Percentiles rank a stretch among this genome's conserved stretches.
These are phyloP conservation scores for Dryadomyces sulphureus DNA, from an alignment of 2,329 filamentous ascomycete genomes.

Conservation along the genomic window DNA sequence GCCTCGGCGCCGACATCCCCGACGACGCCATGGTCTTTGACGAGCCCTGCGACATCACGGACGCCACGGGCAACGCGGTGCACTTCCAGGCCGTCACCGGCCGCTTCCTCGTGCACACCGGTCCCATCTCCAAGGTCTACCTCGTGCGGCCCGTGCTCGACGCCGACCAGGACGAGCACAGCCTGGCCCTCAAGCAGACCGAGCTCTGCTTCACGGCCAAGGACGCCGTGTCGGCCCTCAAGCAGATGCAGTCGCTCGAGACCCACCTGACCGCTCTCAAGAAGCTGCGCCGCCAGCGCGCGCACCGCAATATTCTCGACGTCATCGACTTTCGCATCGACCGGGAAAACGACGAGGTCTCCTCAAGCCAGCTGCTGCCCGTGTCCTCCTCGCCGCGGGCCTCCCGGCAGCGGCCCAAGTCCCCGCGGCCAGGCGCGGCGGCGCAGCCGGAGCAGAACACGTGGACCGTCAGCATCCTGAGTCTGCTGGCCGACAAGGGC, in stretches of 20 bases:
- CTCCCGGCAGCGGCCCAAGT: too few species aligned
- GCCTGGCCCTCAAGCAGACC: conserved; percentile 62
- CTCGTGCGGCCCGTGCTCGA: conserved; percentile 55
- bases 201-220: conserved; percentile 41
- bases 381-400: too few species aligned
- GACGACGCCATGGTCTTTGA: conserved; percentile 47
- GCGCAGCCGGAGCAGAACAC: conserved; percentile 14
- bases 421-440: too few species aligned
- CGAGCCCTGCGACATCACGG: conserved; percentile 46
- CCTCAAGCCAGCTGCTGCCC: too few species aligned
- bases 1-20: conserved; percentile 16
- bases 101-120: conserved; percentile 49
- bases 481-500: conserved; percentile 66
- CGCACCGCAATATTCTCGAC: conserved; percentile 67
- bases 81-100: conserved; percentile 58
- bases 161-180: conserved; percentile 38
- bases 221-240: conserved; percentile 52
- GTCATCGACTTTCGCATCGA: conserved; percentile 75
- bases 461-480: conserved; percentile 65
- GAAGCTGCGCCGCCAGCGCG: conserved; percentile 56
- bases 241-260: conserved; percentile 63
- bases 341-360: conserved; percentile 13
- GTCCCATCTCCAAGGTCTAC: conserved; percentile 53
- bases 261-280: conserved; percentile 62
- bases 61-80: conserved; percentile 47